Evolutionary conservation across 768 basidiomycete genomes (phyloP).

Genomic region (Naganishia antarctica): DNA sequence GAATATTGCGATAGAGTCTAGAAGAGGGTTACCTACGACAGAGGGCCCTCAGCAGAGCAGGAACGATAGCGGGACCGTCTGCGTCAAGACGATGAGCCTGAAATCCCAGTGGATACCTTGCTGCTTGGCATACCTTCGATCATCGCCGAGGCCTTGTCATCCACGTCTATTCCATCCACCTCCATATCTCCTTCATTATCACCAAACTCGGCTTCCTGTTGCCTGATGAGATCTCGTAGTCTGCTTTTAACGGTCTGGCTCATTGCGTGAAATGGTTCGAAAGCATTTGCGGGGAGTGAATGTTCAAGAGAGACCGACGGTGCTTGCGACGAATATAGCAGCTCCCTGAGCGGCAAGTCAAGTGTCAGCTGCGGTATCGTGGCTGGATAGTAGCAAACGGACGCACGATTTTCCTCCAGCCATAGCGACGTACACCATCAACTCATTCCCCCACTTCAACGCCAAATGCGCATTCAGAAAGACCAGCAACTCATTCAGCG

Average conservation of each 20-base stretch:
- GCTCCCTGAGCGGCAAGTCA: conserved; percentile 58
- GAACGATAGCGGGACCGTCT: conserved; percentile 61
- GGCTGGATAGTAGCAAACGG: too few species aligned
- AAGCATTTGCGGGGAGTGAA: conserved; percentile 60
- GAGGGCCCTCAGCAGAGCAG: conserved; percentile 83
- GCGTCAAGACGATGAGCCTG: background rate
- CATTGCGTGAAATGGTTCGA: conserved; percentile 74
- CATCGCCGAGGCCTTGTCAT: conserved; percentile 37
- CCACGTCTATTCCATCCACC: conserved; percentile 50
- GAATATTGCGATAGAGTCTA: conserved; percentile 40
- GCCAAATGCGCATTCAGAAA: conserved; percentile 93
- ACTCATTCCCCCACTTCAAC: conserved; percentile 79
- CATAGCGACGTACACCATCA: conserved; percentile 81
- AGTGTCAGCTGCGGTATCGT: too few species aligned
- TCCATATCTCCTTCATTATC: conserved; percentile 51
- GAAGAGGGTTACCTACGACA: conserved; percentile 61
- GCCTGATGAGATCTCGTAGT: conserved; percentile 62
- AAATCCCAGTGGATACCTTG: conserved; percentile 47
- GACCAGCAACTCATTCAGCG: conserved; percentile 78
- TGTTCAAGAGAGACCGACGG: conserved; percentile 23
- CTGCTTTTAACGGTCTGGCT: conserved; percentile 63
- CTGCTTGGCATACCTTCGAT: conserved; percentile 52
- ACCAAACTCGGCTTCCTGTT: conserved; percentile 27
- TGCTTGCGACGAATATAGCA: conserved; percentile 68
- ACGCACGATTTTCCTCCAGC: conserved; percentile 40